Evolutionary conservation across 2,329 filamentous ascomycete genomes (phyloP), one percentile per base, ranked within the genome.

Genomic region (Colletotrichum viniferum): DNA sequence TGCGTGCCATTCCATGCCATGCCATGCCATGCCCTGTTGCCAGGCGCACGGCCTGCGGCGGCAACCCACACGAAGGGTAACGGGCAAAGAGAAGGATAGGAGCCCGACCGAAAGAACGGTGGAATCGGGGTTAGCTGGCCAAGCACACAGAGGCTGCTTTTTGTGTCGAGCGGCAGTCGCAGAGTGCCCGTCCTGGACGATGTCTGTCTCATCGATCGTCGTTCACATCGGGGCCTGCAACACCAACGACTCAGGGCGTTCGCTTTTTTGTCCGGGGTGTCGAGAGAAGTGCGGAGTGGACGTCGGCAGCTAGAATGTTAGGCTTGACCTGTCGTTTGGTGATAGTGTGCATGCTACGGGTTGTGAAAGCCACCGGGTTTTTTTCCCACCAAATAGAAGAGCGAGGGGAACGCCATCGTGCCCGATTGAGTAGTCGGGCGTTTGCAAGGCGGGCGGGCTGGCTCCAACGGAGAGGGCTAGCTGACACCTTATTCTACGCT

Each of bases 141-240:
- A 73, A 72, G 70, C 24, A 24, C 43, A 21, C 13, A 52, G 43
- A 21, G 43, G n/a, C 43, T 21, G 48, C 30, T 66, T 32, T 24
- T 28, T 16, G 48, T 61, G 70, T 76, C 58, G 60, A 63, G 26
- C 56, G 16, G 28, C 52, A 61, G 63, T 76, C 63, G 58, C 73
- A 69, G 69, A 64, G 48, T 68, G 64, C 43, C 64, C 52, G 64
- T 76, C 48, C 69, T 73, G 73, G 43, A 76, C 69, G 32, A 38
- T 62, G 73, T 52, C 63, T 48, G 73, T 76, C 69, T 76, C 69
- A 73, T 73, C 73, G 34, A 61, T 66, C 34, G 34, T 73, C 21
- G 58, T 32, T 43, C 30, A 58, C 32, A 36, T 28, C 38, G 21
- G 26, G 48, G 69, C 38, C 73, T 73, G 69, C 69, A 75, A 73